Base-by-base conservation (phyloP, 2,329 filamentous ascomycete genomes). In the Magnaporthiopsis rhizophila region DNA sequence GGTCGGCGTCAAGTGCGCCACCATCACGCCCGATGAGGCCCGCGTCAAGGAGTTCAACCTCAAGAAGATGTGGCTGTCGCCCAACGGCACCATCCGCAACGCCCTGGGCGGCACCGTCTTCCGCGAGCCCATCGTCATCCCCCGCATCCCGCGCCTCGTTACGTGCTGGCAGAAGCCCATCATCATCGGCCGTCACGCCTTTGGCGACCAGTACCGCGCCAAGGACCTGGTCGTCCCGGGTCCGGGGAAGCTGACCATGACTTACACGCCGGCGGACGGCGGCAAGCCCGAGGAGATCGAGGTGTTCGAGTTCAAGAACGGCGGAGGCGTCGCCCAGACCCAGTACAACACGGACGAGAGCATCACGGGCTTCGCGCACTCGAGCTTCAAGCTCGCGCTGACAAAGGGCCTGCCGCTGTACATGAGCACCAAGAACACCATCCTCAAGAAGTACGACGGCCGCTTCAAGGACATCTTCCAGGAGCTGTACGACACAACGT, bases 341-440 rank as follows among this genome's bases (percentile, higher is more conserved):
- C 93, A 97, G 83, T 99, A 98, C 85, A 99, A 99, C 86, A 98
- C 95, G 32, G 89, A 95, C 73, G 95, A 97, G 77, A 95, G 90
- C 74, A 99, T 99, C 78, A 81, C 83, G 64, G 95, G 95, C 67
- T 99, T 99, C 74, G 95, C 95, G 65, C 95, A 98, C 76, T 90
- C 95, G 68, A 93, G 89, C 71, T 98, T 99, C 87, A 96, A 97
- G 87, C 86, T 97, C 70, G 94, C 95, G 45, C 81, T 98, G 59
- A 83, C 86, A 78, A 95, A 97, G 86, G 83, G 83, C 68, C 82
- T 96, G 69, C 95, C 95, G n/a, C 83, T 99, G 73, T 99, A 98
- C 84, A 96, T 98, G 94, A 97, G 92, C 85, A 99, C 95, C 79
- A 99, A 99, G 89, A 98, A 98, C 85, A 99, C 95, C 71, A 99